Percentiles rank a stretch among this genome's conserved stretches.
phyloP scores from a whole-genome alignment of 2,329 filamentous ascomycete genomes.

The Seiridium cupressi region DNA sequence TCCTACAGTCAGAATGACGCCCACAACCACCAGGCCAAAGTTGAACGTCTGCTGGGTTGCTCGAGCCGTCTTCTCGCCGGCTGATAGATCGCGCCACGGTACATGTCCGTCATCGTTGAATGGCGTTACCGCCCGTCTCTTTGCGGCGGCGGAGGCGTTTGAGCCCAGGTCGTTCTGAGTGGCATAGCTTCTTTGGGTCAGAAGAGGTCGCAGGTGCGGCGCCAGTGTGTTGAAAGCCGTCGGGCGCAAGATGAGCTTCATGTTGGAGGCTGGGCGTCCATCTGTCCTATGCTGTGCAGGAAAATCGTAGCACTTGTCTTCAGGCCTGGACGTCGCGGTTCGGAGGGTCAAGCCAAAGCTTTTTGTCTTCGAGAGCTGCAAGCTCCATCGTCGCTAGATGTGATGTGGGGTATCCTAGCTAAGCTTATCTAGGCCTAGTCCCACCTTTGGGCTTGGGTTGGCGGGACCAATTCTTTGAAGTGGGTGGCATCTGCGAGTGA shows the following conservation, averaged over 20 bases:
- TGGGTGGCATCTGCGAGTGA: constrained; percentile 13
- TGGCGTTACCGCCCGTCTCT: constrained; percentile 72
- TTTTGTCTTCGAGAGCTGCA: background rate
- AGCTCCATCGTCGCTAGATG: background rate
- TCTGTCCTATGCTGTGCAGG: constrained; percentile 17
- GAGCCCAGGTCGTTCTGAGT: constrained; percentile 49
- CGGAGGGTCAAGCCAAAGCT: no score
- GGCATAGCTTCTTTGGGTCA: constrained; percentile 53
- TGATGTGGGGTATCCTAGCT: constrained; percentile 1
- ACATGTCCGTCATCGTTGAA: constrained; percentile 84
- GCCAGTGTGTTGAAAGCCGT: constrained; percentile 27
- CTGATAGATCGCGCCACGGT: constrained; percentile 75
- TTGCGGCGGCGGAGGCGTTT: constrained; percentile 38
- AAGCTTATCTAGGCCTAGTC: background rate
- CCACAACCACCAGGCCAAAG: constrained; percentile 72
- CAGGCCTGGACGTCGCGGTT: no score
- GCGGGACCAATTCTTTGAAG: constrained; percentile 3
- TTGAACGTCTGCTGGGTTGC: constrained; percentile 92
- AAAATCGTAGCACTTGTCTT: no score
- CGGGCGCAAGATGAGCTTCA: constrained; percentile 42
- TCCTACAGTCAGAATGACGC: constrained; percentile 63
- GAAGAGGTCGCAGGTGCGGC: constrained; percentile 32
- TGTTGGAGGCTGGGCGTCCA: constrained; percentile 37
- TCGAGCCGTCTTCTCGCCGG: constrained; percentile 74
- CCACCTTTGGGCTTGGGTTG: background rate